Percentiles rank a stretch among this genome's conserved stretches.
These are phyloP conservation scores for Dactylellina haptotyla DNA, from an alignment of 2,329 filamentous ascomycete genomes.

Conservation along the genomic window DNA sequence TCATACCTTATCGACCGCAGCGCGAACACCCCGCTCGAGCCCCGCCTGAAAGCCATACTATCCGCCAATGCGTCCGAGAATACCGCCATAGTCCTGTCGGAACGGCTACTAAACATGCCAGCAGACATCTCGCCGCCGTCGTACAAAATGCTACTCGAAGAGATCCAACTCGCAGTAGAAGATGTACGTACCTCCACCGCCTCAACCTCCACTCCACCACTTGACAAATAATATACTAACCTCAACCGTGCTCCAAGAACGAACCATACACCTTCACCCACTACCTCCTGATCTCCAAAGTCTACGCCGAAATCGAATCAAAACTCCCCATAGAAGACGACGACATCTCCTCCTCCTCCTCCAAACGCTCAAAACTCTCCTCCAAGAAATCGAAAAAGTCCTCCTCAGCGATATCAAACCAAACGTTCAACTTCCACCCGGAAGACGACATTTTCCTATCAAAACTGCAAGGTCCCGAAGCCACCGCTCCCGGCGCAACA, in stretches of 20 bases:
- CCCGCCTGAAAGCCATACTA: constrained; percentile 61
- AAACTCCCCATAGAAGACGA: constrained; percentile 72
- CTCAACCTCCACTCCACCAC: background rate
- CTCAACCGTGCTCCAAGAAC: constrained; percentile 61
- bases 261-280: constrained; percentile 94
- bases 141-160: constrained; percentile 92
- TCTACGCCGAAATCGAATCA: constrained; percentile 88
- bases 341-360: constrained; percentile 59
- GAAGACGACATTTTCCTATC: constrained; percentile 84
- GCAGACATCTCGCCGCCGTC: constrained; percentile 89
- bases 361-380: constrained; percentile 7
- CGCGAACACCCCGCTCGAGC: constrained; percentile 56
- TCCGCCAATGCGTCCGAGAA: constrained; percentile 63
- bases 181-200: constrained; percentile 65
- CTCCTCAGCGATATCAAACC: background rate
- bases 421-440: constrained; percentile 85
- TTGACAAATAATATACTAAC: background rate
- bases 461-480: constrained; percentile 67
- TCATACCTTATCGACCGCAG: constrained; percentile 68
- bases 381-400: constrained; percentile 18
- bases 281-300: constrained; percentile 90
- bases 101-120: constrained; percentile 97
- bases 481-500: constrained; percentile 71
- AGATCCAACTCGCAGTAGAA: constrained; percentile 86
- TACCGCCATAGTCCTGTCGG: constrained; percentile 86